phyloP scores from a whole-genome alignment of 768 basidiomycete species.

The Lanmaoa rubissima region DNA sequence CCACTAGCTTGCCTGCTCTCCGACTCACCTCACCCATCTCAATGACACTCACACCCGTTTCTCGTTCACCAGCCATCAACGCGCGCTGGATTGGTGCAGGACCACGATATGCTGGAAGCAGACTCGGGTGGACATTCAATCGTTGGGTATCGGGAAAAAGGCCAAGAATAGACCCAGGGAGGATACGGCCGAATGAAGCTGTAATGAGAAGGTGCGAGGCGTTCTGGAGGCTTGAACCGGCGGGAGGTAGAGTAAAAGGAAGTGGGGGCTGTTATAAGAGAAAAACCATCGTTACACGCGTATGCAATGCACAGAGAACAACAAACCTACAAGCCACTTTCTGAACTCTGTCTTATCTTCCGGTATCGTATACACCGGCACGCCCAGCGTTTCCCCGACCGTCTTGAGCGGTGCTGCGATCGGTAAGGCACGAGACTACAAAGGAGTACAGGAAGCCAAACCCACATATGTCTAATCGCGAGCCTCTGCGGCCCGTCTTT shows the following conservation, averaged over 20 bases:
- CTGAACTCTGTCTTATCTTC: conserved; percentile 56
- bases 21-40: conserved; percentile 60
- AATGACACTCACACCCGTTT: conserved; percentile 80
- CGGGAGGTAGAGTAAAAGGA: conserved; percentile 27
- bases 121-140: conserved; percentile 88
- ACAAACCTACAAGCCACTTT: conserved; percentile 55
- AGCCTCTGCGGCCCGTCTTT: conserved; percentile 59
- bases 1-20: conserved; percentile 58
- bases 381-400: conserved; percentile 49
- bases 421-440: not conserved
- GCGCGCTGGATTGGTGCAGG: conserved; percentile 88
- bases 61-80: conserved; percentile 60
- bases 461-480: conserved; percentile 54
- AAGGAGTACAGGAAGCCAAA: not conserved
- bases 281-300: not conserved
- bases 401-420: conserved; percentile 66
- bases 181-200: conserved; percentile 88
- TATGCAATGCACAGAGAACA: not conserved
- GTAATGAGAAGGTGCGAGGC: conserved; percentile 67
- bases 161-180: conserved; percentile 58
- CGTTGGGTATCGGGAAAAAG: conserved; percentile 57
- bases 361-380: conserved; percentile 65
- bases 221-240: conserved; percentile 22
- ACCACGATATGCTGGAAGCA: conserved; percentile 85
- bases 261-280: conserved; percentile 43